phyloP scores from a whole-genome alignment of 495 filamentous ascomycete genomes.

The Podospora comata region DNA sequence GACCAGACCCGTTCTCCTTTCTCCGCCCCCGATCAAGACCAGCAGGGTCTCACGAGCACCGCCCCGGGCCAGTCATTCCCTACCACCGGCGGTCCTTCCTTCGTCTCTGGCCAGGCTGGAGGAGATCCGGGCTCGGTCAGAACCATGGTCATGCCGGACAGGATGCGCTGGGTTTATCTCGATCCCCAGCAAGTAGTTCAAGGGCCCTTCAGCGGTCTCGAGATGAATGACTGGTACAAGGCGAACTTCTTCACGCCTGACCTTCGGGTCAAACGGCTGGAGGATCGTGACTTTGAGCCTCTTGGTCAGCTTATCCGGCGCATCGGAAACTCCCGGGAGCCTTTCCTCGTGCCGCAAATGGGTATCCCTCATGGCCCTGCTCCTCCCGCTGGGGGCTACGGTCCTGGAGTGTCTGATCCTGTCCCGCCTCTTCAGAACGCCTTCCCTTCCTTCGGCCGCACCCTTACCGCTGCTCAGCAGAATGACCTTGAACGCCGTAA shows the following conservation, averaged over 20 bases:
- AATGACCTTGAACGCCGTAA: conserved; percentile 94
- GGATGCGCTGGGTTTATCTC: conserved; percentile 97
- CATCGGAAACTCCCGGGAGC: conserved; percentile 95
- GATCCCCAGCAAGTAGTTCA: conserved; percentile 90
- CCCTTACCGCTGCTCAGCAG: conserved; percentile 93
- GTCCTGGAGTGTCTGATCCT: conserved; percentile 56
- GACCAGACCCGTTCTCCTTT: conserved; percentile 39
- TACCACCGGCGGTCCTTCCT: conserved; percentile 36
- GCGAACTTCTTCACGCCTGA: conserved; percentile 96
- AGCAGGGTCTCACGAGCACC: conserved; percentile 33
- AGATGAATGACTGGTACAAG: conserved; percentile 99
- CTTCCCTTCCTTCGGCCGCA: conserved; percentile 97
- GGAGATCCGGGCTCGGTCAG: conserved; percentile 65
- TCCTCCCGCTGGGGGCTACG: conserved; percentile 43
- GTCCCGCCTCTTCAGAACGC: conserved; percentile 93
- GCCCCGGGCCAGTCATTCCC: conserved; percentile 34
- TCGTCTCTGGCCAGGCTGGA: conserved; percentile 33
- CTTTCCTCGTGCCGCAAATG: conserved; percentile 95
- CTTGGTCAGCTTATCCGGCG: conserved; percentile 92
- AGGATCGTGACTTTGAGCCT: conserved; percentile 92
- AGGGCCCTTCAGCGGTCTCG: conserved; percentile 90
- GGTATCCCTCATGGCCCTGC: conserved; percentile 84
- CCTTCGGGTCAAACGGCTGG: conserved; percentile 86
- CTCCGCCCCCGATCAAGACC: conserved; percentile 33
- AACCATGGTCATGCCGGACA: conserved; percentile 99